These are phyloP conservation scores for Kalanchoe fedtschenkoi DNA, from an alignment of 164 flowering plant genomes.

Conservation along the genomic window DNA sequence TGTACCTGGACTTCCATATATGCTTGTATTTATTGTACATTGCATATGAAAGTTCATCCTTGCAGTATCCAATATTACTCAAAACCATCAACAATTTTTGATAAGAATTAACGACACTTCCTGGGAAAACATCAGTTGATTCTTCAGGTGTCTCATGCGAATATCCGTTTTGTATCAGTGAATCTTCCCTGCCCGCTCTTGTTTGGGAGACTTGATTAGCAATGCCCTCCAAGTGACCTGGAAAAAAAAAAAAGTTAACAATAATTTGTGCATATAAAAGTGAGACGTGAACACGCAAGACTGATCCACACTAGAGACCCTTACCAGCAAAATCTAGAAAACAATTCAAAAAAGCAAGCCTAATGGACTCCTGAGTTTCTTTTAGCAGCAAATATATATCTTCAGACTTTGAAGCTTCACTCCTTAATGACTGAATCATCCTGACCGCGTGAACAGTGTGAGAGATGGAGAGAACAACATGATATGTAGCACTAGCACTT, in stretches of 20 bases:
- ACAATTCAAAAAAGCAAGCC: slow-evolving; percentile 82
- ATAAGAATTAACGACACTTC: slow-evolving; percentile 61
- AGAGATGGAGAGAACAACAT: background rate
- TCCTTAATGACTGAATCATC: slow-evolving; percentile 58
- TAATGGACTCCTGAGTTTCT: slow-evolving; percentile 83
- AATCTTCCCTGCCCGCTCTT: slow-evolving; percentile 38
- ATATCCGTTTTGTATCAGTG: slow-evolving; percentile 51
- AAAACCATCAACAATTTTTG: slow-evolving; percentile 64
- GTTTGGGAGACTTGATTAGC: slow-evolving; percentile 49
- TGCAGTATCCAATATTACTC: slow-evolving; percentile 96
- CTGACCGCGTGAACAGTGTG: slow-evolving; percentile 24
- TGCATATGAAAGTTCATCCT: slow-evolving; percentile 79
- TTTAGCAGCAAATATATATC: slow-evolving; percentile 60
- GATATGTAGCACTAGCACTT: background rate
- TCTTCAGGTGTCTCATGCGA: slow-evolving; percentile 31
- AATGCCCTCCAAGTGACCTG: slow-evolving; percentile 80
- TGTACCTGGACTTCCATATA: slow-evolving; percentile 37
- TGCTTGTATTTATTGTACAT: slow-evolving; percentile 71
- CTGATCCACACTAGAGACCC: background rate
- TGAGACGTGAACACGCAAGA: slow-evolving; percentile 2
- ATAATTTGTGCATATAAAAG: slow-evolving; percentile 3
- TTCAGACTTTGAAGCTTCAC: slow-evolving; percentile 62
- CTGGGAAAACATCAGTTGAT: slow-evolving; percentile 39
- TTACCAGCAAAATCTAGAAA: slow-evolving; percentile 93
- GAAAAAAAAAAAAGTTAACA: slow-evolving; percentile 12